Evolutionary conservation across 1,139 yeast species (phyloP).

Genomic region (Candida sojae): DNA sequence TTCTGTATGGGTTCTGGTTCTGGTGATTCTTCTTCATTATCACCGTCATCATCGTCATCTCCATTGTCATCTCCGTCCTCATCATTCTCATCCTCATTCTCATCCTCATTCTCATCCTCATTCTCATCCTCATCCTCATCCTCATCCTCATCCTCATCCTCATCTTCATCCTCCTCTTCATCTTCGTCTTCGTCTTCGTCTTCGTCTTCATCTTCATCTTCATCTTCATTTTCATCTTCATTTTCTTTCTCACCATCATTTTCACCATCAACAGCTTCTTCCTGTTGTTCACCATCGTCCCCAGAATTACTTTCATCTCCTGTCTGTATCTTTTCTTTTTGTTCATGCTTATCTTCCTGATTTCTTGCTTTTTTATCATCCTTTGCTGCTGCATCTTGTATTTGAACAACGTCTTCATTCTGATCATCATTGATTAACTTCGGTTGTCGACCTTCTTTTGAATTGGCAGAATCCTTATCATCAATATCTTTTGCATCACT

Average conservation of each 20-base stretch:
- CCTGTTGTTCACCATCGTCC: conserved; percentile 13
- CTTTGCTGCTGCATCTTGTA: too few species aligned
- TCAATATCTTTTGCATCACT: too few species aligned
- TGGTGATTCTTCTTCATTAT: conserved; percentile 18
- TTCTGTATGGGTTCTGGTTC: conserved; percentile 12
- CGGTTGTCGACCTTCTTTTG: too few species aligned
- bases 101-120: conserved; percentile 4
- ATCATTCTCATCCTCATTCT: conserved; percentile 3
- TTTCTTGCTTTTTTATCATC: too few species aligned
- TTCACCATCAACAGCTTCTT: too few species aligned
- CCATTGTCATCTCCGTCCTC: conserved; percentile 6
- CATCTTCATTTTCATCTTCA: conserved; percentile 15
- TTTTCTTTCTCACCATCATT: conserved; percentile 10
- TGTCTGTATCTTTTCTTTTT: too few species aligned
- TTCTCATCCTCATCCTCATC: conserved; percentile 13
- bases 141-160: conserved; percentile 18
- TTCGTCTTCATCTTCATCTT: conserved; percentile 13
- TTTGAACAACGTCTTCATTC: too few species aligned
- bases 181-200: conserved; percentile 12
- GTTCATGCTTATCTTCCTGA: too few species aligned
- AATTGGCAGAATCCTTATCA: too few species aligned
- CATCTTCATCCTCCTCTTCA: conserved; percentile 15
- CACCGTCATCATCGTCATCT: conserved; percentile 18
- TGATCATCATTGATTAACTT: too few species aligned
- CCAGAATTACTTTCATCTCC: too few species aligned